These are phyloP conservation scores for Cyberlindnera nakhonratchasimensis DNA, from an alignment of 805 yeast genomes.

Conservation along the genomic window DNA sequence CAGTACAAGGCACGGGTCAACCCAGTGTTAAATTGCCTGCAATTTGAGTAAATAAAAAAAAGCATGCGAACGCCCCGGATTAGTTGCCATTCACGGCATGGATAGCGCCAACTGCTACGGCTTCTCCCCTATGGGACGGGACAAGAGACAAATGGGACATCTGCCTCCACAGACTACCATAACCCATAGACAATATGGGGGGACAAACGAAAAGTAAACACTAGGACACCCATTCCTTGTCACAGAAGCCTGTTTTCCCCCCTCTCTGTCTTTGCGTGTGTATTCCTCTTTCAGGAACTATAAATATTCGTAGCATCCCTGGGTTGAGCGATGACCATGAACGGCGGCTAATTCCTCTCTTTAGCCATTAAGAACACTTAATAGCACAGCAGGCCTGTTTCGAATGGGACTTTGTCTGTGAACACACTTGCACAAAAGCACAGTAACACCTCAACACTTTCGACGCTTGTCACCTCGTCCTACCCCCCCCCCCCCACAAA, in stretches of 20 bases:
- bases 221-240: background rate
- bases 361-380: no score
- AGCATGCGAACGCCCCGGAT: background rate
- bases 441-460: background rate
- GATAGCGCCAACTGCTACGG: background rate
- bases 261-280: background rate
- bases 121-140: background rate
- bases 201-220: slow-evolving; percentile 6
- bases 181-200: no score
- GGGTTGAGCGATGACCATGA: no score
- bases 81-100: slow-evolving; percentile 2
- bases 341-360: no score
- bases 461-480: no score
- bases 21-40: no score
- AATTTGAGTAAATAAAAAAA: no score
- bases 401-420: no score
- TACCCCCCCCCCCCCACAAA: background rate
- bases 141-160: background rate
- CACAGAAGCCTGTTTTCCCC: no score
- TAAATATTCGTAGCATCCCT: background rate
- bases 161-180: background rate
- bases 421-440: background rate
- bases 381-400: no score
- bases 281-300: no score
- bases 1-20: no score